Conservation (phyloP, 495 filamentous ascomycete species). For the Xylaria telfairii region DNA sequence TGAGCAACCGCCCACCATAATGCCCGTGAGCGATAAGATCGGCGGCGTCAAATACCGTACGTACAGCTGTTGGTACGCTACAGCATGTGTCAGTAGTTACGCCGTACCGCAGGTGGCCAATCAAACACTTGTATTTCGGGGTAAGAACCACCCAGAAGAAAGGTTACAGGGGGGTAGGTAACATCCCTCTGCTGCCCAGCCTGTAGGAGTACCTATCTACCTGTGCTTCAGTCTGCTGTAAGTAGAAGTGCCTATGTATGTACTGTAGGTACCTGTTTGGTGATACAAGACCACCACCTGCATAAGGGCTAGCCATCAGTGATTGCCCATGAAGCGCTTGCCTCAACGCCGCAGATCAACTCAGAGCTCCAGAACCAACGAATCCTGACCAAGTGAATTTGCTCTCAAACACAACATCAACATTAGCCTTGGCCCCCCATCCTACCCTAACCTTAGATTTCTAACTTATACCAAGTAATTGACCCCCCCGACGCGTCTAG, state of each 20-base stretch:
- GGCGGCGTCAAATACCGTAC: constrained; percentile 4
- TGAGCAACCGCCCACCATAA: constrained; percentile 24
- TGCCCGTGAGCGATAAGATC: constrained; percentile 4
- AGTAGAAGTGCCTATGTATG: too few relatives aligned
- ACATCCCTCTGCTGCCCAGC: background rate
- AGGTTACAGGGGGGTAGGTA: background rate
- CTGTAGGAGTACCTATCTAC: background rate
- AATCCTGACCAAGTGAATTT: background rate
- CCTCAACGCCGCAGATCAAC: background rate
- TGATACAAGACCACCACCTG: constrained; percentile 7
- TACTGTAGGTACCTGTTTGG: background rate
- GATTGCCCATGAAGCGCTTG: constrained; percentile 16
- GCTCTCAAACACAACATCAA: constrained; percentile 17
- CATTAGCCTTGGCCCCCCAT: constrained; percentile 4
- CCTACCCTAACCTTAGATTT: background rate
- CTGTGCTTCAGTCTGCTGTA: too few relatives aligned
- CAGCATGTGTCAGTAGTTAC: background rate
- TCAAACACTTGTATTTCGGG: background rate
- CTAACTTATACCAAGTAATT: too few relatives aligned
- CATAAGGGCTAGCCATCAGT: background rate
- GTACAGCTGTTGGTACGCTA: background rate
- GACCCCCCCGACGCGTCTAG: constrained; percentile 11
- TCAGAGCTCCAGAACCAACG: constrained; percentile 11
- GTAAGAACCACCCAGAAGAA: background rate
- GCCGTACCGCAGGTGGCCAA: background rate